These are phyloP conservation scores for Macadamia integrifolia DNA, from an alignment of 164 flowering plant species.

Conservation along the genomic window DNA sequence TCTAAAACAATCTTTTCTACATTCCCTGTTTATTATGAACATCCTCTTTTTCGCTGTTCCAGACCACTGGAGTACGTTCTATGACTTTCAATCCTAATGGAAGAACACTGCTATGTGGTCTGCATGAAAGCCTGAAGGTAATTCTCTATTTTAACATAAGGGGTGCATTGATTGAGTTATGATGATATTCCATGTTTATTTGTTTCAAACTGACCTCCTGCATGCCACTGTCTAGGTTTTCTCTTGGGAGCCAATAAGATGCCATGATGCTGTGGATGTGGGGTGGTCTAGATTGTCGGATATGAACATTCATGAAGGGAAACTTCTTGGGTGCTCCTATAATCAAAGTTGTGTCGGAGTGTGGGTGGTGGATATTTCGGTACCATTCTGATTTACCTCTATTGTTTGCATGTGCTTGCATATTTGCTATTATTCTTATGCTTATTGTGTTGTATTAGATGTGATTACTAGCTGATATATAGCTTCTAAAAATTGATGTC, in stretches of 20 bases:
- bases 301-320: conserved; percentile 91
- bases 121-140: conserved; percentile 92
- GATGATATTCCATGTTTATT: not conserved
- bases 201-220: not conserved
- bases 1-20: not conserved
- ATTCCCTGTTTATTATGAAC: not conserved
- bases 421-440: not conserved
- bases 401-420: not conserved
- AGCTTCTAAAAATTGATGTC: conserved; percentile 11
- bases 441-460: conserved; percentile 3
- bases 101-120: conserved; percentile 84
- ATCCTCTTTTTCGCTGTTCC: conserved; percentile 13
- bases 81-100: conserved; percentile 96
- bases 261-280: conserved; percentile 91
- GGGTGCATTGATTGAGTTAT: not conserved
- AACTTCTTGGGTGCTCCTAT: conserved; percentile 97
- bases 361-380: conserved; percentile 98
- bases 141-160: not conserved
- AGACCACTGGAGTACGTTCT: conserved; percentile 86
- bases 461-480: conserved; percentile 11
- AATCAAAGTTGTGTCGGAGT: conserved; percentile 99
- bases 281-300: conserved; percentile 98
- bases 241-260: conserved; percentile 93
- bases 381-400: conserved; percentile 21
- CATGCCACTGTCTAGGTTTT: conserved; percentile 47